Evolutionary conservation across 306 rosid species (phyloP).

Genomic region (Leucaena leucocephala): DNA sequence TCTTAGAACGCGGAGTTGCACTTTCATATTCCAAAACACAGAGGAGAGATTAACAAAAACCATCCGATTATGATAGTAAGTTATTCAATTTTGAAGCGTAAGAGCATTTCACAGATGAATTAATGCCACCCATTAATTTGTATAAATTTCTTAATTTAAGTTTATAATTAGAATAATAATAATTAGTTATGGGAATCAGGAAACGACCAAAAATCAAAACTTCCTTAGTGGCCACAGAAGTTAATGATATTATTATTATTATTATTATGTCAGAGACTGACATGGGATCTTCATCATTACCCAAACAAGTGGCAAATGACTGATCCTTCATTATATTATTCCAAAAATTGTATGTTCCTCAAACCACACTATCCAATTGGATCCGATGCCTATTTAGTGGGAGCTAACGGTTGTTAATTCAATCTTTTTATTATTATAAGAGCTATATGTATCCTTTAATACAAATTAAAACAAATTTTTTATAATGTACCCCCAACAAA

Average conservation of each 20-base stretch:
- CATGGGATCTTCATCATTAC: neutral
- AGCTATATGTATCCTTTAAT: neutral
- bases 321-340: slow-evolving; percentile 16
- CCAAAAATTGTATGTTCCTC: neutral
- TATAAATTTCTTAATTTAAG: too few relatives aligned
- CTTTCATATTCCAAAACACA: too few relatives aligned
- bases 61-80: too few relatives aligned
- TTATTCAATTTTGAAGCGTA: too few relatives aligned
- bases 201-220: neutral
- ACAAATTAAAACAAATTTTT: neutral
- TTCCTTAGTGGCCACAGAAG: neutral
- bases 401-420: neutral
- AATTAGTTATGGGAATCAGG: neutral
- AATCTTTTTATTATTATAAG: neutral
- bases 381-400: neutral
- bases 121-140: too few relatives aligned
- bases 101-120: too few relatives aligned
- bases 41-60: too few relatives aligned
- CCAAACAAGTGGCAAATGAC: slow-evolving; percentile 33
- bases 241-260: neutral
- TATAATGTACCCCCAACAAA: neutral
- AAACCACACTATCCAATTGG: slow-evolving; percentile 6
- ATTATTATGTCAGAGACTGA: neutral
- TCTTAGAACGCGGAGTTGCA: too few relatives aligned
- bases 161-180: too few relatives aligned